Evolutionary conservation across 2,329 filamentous ascomycete genomes (phyloP), one percentile per base, ranked within the genome.

Genomic region (Cytospora leucostoma): DNA sequence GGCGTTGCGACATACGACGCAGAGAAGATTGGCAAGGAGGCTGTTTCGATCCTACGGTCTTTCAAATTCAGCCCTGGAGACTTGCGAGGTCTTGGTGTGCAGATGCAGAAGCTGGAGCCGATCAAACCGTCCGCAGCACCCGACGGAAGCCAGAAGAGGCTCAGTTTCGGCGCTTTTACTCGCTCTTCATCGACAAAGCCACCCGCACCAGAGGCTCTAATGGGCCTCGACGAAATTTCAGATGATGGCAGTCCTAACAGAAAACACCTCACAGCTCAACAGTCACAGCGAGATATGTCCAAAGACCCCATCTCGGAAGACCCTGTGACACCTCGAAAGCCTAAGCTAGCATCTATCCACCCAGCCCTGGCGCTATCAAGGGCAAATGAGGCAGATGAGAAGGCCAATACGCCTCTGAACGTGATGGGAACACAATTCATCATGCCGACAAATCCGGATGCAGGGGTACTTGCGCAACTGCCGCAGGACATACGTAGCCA

Each of bases 51-150:
- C 58, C 77, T 99, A 61, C 88, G 90, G 60, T 88, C 89, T 2
- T 94, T 91, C 74, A 88, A 85, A 32, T 92, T 98, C 70, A 91
- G 90, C 2, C 92, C 95, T 0, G 95, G 94, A 11, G 95, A 99
- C 73, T 81, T 99, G n/a, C 86, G 95, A 71, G 95, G 95, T 0
- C 80, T 99, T 11, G 95, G 95, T 0, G 85, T 98, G 1, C 94
- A 97, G 73, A 90, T 98, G 87, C 95, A 93, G 15, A 97, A 93
- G 74, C 82, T 99, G 4, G 93, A 97, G 69, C 87, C 90, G 0
- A 78, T 95, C 70, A 96, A 91, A 71, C 71, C 77, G 17, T 78
- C 80, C 2, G 70, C 75, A 0, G 78, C 82, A n/a, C 74, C 81
- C 1, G 88, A 93, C 59, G 86, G 90, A 65, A 96, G 92, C 70